phyloP scores from a whole-genome alignment of 805 yeast genomes.

The Starmera caribaea region DNA sequence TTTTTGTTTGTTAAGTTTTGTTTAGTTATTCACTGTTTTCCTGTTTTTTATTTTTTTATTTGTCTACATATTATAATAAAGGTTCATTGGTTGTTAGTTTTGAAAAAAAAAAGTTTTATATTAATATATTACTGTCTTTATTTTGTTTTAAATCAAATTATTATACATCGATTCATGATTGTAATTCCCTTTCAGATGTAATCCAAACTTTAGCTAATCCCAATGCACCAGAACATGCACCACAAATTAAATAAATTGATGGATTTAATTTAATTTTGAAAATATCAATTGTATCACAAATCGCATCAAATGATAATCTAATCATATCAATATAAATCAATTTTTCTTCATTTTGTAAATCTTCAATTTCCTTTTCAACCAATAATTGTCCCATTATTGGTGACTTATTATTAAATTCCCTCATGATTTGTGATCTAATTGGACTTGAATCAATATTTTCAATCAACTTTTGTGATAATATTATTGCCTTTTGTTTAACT shows the following conservation, averaged over 20 bases:
- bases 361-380: conserved; percentile 19
- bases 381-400: conserved; percentile 5
- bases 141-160: too few species aligned
- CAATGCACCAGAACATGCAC: conserved; percentile 14
- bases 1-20: too few species aligned
- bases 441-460: conserved; percentile 17
- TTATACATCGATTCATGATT: too few species aligned
- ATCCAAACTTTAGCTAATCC: conserved; percentile 19
- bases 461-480: conserved; percentile 29
- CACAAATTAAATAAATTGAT: conserved; percentile 12
- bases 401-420: conserved; percentile 18
- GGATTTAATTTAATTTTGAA: conserved; percentile 25
- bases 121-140: too few species aligned
- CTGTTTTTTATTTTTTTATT: too few species aligned
- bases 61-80: too few species aligned
- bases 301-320: conserved; percentile 35
- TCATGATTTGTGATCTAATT: conserved; percentile 20
- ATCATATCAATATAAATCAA: conserved; percentile 30
- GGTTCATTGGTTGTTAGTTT: too few species aligned
- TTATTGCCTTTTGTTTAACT: conserved; percentile 46
- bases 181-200: conserved; percentile 8
- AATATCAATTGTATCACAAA: conserved; percentile 37
- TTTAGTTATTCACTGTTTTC: too few species aligned
- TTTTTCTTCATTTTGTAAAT: conserved; percentile 25
- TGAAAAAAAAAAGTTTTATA: too few species aligned